Conservation (phyloP, 2,329 filamentous ascomycete genomes). For the Ascochyta fabae region DNA sequence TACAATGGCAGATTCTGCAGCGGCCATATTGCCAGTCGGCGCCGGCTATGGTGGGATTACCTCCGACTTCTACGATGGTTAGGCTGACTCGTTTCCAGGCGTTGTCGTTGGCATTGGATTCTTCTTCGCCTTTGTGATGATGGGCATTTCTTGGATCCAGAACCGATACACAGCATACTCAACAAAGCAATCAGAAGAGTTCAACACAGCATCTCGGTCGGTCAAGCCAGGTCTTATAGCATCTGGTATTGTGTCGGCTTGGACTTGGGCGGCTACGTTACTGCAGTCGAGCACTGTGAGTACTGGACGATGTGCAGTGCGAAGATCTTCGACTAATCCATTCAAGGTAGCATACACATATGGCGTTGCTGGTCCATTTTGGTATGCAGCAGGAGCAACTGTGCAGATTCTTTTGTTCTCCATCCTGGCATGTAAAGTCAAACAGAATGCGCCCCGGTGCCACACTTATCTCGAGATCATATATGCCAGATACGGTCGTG, state of each 20-base stretch:
- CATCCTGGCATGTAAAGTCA: constrained; percentile 53
- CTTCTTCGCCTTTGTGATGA: constrained; percentile 46
- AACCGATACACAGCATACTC: constrained; percentile 47
- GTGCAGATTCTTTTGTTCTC: constrained; percentile 55
- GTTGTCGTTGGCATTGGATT: constrained; percentile 58
- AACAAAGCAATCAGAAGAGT: constrained; percentile 55
- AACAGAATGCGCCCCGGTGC: constrained; percentile 49
- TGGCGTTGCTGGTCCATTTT: constrained; percentile 41
- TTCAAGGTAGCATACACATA: constrained; percentile 34
- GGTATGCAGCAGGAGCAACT: constrained; percentile 54
- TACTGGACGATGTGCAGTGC: not conserved
- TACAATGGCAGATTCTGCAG: constrained; percentile 11
- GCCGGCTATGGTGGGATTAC: constrained; percentile 56
- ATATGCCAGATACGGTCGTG: constrained; percentile 48
- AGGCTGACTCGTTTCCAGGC: constrained; percentile 18
- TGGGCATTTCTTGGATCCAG: constrained; percentile 47
- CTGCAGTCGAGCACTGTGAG: constrained; percentile 35
- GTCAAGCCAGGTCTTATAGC: constrained; percentile 57
- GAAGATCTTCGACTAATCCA: not conserved
- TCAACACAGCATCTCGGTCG: constrained; percentile 55
- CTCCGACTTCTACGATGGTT: not conserved
- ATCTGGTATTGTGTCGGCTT: constrained; percentile 56
- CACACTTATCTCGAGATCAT: constrained; percentile 54
- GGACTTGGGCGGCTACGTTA: constrained; percentile 58
- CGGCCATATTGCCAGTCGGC: constrained; percentile 36